A percentile compares a stretch with the other conserved stretches of the same genome.
Conservation (phyloP, 2,329 filamentous ascomycete genomes). For the Pyrenophora seminiperda region DNA sequence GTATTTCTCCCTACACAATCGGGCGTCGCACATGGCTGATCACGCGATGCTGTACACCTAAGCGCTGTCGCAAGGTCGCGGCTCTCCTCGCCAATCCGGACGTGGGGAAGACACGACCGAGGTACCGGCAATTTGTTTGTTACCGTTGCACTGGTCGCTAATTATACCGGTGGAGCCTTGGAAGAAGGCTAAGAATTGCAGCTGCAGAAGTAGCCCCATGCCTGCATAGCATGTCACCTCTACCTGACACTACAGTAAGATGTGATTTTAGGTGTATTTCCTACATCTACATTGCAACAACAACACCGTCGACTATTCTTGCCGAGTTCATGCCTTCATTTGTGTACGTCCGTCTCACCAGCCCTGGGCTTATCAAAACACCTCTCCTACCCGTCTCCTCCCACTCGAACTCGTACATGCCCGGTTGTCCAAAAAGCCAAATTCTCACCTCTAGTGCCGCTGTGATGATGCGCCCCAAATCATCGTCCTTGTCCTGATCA, state of each 20-base stretch:
- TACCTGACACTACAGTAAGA: no score
- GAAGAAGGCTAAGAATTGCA: conserved; percentile 9
- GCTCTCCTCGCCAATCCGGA: conserved; percentile 11
- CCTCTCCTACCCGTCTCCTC: conserved; percentile 30
- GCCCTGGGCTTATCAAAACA: conserved; percentile 29
- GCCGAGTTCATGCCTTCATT: not conserved
- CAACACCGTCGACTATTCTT: conserved; percentile 16
- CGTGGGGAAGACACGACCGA: conserved; percentile 22
- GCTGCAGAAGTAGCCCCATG: no score
- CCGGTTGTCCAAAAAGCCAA: conserved; percentile 39
- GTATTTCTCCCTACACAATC: no score
- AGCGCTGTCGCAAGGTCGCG: not conserved
- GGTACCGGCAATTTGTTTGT: conserved; percentile 22
- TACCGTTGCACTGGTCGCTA: conserved; percentile 8
- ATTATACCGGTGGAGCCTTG: conserved; percentile 1
- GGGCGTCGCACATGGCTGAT: conserved; percentile 3
- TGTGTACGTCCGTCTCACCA: conserved; percentile 20
- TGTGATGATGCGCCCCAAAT: conserved; percentile 33
- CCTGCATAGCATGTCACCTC: no score
- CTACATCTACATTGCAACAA: conserved; percentile 10
- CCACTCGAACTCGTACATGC: conserved; percentile 36
- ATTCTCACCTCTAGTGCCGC: conserved; percentile 34
- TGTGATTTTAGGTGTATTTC: not conserved
- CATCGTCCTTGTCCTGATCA: conserved; percentile 38
- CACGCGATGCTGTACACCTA: conserved; percentile 18